phyloP scores from a whole-genome alignment of 2,329 filamentous ascomycete species.

The Trichoderma pleuroti region DNA sequence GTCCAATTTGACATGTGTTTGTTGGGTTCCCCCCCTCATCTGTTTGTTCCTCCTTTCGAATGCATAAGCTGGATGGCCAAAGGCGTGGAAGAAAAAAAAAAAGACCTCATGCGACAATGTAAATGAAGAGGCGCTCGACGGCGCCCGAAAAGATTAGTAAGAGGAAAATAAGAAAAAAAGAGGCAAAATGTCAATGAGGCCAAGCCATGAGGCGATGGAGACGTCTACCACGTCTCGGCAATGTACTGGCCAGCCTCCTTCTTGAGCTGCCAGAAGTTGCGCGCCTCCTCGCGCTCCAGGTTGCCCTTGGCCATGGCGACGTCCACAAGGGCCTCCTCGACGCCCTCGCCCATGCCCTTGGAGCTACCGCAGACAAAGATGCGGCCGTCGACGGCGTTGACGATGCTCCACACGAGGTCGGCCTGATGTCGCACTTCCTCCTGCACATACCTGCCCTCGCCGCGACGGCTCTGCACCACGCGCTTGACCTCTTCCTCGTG shows the following conservation, averaged over 20 bases:
- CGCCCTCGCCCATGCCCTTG: conserved; percentile 96
- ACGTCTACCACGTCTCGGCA: conserved; percentile 66
- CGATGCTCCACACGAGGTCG: conserved; percentile 97
- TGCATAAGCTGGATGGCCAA: background rate
- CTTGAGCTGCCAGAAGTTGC: conserved; percentile 87
- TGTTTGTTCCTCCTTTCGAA: background rate
- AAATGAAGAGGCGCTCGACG: background rate
- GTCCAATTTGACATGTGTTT: background rate
- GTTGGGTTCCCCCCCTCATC: background rate
- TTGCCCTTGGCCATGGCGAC: conserved; percentile 93
- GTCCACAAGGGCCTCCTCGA: conserved; percentile 80
- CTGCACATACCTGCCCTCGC: conserved; percentile 88
- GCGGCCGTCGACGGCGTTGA: conserved; percentile 92
- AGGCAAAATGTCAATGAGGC: background rate
- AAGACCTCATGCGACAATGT: background rate
- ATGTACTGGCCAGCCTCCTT: conserved; percentile 93
- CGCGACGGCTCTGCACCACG: conserved; percentile 71
- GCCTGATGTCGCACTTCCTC: conserved; percentile 89
- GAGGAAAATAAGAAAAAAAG: background rate
- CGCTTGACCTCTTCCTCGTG: conserved; percentile 84
- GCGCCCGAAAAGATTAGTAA: background rate
- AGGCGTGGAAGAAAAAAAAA: background rate
- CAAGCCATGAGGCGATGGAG: background rate
- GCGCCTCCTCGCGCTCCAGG: conserved; percentile 74
- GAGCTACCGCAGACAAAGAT: conserved; percentile 95